Conservation (phyloP, 148 eudicot genomes). For the Linanthus parryae region DNA sequence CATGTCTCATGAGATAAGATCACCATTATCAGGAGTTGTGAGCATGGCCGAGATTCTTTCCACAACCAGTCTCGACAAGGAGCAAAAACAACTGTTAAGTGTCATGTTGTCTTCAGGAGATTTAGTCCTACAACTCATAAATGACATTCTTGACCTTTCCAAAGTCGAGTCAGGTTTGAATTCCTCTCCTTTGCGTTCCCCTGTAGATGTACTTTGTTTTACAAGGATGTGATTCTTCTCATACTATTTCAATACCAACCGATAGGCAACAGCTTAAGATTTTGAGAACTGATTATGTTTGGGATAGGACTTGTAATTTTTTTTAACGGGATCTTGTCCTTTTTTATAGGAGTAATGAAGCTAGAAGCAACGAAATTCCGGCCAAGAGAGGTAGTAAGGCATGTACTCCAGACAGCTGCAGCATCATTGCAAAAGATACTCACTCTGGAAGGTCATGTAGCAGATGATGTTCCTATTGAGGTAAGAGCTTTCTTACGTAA, state of each 20-base stretch:
- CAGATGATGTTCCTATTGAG: constrained; percentile 80
- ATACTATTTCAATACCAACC: too few species aligned
- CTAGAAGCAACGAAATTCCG: constrained; percentile 92
- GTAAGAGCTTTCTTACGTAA: neutral
- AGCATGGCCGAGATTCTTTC: constrained; percentile 91
- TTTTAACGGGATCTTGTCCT: too few species aligned
- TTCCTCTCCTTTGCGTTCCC: too few species aligned
- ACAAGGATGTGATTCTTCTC: too few species aligned
- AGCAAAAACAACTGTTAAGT: constrained; percentile 58
- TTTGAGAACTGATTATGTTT: too few species aligned
- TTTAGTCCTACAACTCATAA: constrained; percentile 80
- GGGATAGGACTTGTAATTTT: too few species aligned
- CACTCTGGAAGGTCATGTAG: constrained; percentile 73
- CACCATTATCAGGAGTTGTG: constrained; percentile 86
- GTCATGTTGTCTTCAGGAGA: constrained; percentile 96
- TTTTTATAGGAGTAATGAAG: constrained; percentile 68
- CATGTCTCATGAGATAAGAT: constrained; percentile 97
- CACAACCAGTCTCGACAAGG: constrained; percentile 62
- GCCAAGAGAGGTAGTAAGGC: constrained; percentile 90
- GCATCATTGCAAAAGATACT: constrained; percentile 77
- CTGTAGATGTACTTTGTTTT: too few species aligned
- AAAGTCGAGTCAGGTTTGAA: constrained; percentile 89
- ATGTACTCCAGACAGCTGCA: constrained; percentile 92
- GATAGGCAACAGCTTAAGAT: too few species aligned
- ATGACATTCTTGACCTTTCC: constrained; percentile 93